Conservation (phyloP, 345 rosid genomes). For the Syzygium grande region DNA sequence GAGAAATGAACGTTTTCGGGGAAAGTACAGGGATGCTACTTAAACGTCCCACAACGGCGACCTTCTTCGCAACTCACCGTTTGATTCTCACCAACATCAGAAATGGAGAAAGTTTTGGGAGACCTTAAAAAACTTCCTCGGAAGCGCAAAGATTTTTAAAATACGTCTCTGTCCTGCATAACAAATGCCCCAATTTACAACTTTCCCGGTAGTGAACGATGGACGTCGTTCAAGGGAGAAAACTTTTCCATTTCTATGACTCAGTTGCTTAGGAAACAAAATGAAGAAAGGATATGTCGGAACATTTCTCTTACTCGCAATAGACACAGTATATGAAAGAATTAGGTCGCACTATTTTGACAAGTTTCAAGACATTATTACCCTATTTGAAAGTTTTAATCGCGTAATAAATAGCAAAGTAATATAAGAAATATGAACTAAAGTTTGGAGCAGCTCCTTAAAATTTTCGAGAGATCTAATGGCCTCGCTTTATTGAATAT, state of each 20-base stretch:
- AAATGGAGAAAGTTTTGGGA: neutral
- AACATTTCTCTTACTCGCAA: neutral
- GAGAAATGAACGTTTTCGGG: neutral
- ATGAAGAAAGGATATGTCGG: neutral
- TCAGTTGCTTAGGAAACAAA: neutral
- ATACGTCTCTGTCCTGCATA: neutral
- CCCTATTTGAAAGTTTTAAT: neutral
- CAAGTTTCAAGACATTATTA: neutral
- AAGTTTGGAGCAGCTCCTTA: neutral
- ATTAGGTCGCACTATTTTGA: neutral
- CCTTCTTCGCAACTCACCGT: neutral
- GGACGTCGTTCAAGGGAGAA: neutral
- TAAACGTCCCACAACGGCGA: neutral
- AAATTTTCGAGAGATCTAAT: neutral
- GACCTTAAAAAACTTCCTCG: neutral
- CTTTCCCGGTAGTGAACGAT: rapidly evolving
- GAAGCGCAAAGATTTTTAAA: neutral
- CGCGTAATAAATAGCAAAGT: neutral
- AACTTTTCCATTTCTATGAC: neutral
- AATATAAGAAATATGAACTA: neutral
- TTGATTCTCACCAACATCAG: neutral
- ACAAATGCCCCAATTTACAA: neutral
- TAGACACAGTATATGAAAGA: neutral
- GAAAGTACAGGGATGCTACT: neutral
- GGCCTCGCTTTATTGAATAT: neutral